Evolutionary conservation across 1,139 yeast species (phyloP), one percentile per base, ranked within the genome.

Genomic region (Candida anutae): DNA sequence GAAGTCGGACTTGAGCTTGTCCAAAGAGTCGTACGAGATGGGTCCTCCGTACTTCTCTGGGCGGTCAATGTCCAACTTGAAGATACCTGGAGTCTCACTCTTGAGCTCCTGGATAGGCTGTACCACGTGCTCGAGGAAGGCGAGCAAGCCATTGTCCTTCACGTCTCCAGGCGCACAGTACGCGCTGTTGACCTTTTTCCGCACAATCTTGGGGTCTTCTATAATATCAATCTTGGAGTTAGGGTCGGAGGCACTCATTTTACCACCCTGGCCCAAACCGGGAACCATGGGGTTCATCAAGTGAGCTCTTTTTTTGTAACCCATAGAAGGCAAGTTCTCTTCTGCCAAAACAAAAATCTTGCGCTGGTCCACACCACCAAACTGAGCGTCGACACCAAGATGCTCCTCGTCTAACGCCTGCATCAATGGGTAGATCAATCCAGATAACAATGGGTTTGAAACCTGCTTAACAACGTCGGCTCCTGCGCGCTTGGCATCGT

Each of bases 391-490:
- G 21, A 77, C 88, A 19, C 66, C 81, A 48, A 93, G 73, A 55
- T 80, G 79, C 49, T 93, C 81, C 60, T 93, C 99, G 56, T 93
- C 99, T 36, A 93, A 71, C 3, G 97, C 96, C 62, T 93, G 99
- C 98, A 93, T 90, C 50, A 93, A 74, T 30, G 99, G 99, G 58
- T 93, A 93, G 45, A 93, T 84, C 54, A 93, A 73, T 4, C 98
- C 98, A 19, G 94, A 79, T 38, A 93, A 72, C 41, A 88, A 71
- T 20, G 98, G 98, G 56, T 87, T 87, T 25, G 85, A 77, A 29
- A 88, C 96, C 62, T 93, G 98, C 57, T 93, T 93, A 38, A 93
- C 99, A 33, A 93, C 99, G 58, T 93, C 99, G 10, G 99, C 98
- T 52, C 99, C 99, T 2, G 99, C 99, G 56, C 98, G 78, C 64